Conservation (phyloP, 345 rosid species). For the Gossypium herbaceum region DNA sequence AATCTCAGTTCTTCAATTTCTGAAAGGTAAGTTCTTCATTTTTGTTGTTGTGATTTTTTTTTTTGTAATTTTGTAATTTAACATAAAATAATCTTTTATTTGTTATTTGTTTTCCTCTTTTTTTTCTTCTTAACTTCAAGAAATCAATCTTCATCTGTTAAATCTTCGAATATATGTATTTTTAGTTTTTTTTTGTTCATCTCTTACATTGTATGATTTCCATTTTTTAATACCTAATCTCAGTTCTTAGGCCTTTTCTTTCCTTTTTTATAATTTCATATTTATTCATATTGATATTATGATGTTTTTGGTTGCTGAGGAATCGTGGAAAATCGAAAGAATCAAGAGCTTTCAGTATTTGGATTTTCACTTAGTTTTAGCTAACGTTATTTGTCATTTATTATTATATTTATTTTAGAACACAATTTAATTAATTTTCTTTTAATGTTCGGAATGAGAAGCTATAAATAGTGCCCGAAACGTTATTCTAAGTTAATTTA, state of each 20-base stretch:
- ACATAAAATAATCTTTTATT: not conserved
- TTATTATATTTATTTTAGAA: not conserved
- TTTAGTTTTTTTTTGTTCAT: no score
- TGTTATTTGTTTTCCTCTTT: not conserved
- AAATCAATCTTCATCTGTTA: slow-evolving; percentile 3
- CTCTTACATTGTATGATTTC: not conserved
- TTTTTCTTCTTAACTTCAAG: not conserved
- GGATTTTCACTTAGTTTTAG: not conserved
- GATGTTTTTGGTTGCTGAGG: slow-evolving; percentile 28
- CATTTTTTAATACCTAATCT: not conserved
- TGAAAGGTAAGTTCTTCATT: slow-evolving; percentile 18
- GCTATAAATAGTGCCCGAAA: not conserved
- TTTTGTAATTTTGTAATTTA: not conserved
- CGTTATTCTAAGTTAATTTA: slow-evolving; percentile 3
- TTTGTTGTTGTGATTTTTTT: not conserved
- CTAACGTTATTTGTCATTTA: not conserved
- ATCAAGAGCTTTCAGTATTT: not conserved
- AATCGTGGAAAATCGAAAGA: slow-evolving; percentile 18
- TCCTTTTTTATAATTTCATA: not conserved
- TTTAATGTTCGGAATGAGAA: not conserved
- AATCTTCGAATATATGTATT: no score
- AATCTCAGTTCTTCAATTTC: slow-evolving; percentile 33
- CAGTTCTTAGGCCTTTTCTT: not conserved
- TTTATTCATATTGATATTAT: not conserved
- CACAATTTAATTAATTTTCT: not conserved